These are phyloP conservation scores for Boeremia exigua DNA, from an alignment of 2,329 filamentous ascomycete genomes.

Conservation along the genomic window DNA sequence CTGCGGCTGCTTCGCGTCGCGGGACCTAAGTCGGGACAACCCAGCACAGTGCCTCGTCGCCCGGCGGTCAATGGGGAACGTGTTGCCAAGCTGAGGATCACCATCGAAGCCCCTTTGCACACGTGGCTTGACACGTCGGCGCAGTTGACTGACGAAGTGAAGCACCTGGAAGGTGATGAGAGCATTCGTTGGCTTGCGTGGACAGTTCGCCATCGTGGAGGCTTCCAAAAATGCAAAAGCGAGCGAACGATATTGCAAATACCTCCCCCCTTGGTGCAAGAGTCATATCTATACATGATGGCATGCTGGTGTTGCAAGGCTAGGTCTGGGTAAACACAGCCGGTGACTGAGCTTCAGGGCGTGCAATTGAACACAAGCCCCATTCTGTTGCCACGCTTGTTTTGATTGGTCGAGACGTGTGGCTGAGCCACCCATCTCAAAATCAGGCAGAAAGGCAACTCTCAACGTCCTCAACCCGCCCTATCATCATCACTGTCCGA, in stretches of 20 bases:
- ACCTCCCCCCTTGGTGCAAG: conserved; percentile 16
- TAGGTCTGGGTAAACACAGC: conserved; percentile 28
- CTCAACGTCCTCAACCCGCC: conserved; percentile 20
- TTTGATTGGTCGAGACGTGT: conserved; percentile 25
- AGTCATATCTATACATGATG: conserved; percentile 31
- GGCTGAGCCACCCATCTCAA: background rate
- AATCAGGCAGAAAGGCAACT: conserved; percentile 13
- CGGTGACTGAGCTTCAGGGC: conserved; percentile 20
- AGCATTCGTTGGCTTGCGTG: conserved; percentile 37
- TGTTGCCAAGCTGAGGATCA: conserved; percentile 30
- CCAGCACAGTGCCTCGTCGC: conserved; percentile 38
- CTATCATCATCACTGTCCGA: conserved; percentile 25
- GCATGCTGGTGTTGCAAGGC: conserved; percentile 35
- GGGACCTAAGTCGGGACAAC: conserved; percentile 29
- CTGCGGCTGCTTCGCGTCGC: conserved; percentile 30
- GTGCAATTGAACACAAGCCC: conserved; percentile 12
- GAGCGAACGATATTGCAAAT: conserved; percentile 27
- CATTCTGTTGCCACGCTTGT: conserved; percentile 19
- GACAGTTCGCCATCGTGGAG: conserved; percentile 41
- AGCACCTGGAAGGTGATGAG: conserved; percentile 48
- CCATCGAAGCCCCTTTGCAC: conserved; percentile 26
- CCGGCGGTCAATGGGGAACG: conserved; percentile 26
- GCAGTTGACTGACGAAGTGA: conserved; percentile 48
- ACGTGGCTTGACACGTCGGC: conserved; percentile 46
- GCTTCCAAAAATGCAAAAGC: conserved; percentile 29